Conservation (phyloP, 805 yeast species). For the Clavispora phyllophila region DNA sequence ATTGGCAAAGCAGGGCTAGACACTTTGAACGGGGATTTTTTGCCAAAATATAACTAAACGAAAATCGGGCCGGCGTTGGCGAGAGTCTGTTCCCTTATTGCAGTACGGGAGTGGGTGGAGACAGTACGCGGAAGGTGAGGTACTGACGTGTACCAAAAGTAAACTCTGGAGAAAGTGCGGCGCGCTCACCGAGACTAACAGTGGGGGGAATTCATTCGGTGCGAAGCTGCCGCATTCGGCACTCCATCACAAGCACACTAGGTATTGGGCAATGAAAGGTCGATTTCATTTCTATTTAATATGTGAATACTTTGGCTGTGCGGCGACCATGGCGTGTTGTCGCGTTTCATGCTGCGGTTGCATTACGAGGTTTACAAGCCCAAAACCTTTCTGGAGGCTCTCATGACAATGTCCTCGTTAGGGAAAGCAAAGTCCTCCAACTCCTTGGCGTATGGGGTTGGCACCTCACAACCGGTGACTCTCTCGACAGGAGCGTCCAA, state of each 20-base stretch:
- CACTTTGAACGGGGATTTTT: no score
- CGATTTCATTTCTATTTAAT: background rate
- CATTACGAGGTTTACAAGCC: conserved; percentile 43
- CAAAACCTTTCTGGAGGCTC: conserved; percentile 79
- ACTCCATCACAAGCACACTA: no score
- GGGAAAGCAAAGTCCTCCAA: conserved; percentile 99
- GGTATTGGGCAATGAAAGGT: background rate
- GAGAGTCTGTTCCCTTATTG: no score
- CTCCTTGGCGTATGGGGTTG: conserved; percentile 96
- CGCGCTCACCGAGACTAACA: background rate
- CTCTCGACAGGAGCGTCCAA: conserved; percentile 98
- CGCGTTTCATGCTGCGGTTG: background rate
- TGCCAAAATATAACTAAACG: no score
- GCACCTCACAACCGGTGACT: conserved; percentile 99
- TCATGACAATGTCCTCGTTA: conserved; percentile 81
- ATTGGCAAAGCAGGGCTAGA: conserved; percentile 1
- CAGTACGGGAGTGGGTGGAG: background rate
- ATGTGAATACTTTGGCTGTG: background rate
- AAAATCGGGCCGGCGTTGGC: no score
- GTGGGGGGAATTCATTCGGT: no score
- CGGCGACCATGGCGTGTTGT: background rate
- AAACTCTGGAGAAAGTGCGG: background rate
- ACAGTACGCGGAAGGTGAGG: background rate
- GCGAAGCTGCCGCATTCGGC: no score
- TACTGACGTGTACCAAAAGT: background rate